Conservation (phyloP, 306 rosid genomes). For the Citrullus colocynthis region DNA sequence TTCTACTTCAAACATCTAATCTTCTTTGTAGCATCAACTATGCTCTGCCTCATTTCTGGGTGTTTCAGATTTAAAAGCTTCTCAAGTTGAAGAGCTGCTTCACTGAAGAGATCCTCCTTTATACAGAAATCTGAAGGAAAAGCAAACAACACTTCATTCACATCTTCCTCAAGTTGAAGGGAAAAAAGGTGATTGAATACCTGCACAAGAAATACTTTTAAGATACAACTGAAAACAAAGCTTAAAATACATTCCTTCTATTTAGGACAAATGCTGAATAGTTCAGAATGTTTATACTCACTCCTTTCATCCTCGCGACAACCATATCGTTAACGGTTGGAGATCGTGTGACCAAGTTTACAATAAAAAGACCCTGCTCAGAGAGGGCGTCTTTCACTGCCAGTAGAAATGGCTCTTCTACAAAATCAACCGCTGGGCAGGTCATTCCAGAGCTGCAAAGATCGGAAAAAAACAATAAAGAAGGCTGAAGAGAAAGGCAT, state of each 20-base stretch:
- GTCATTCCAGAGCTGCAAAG: constrained; percentile 68
- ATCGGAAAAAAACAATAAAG: not conserved
- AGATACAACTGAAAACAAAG: not conserved
- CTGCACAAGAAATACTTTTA: constrained; percentile 18
- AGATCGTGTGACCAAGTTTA: constrained; percentile 83
- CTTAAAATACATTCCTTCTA: not conserved
- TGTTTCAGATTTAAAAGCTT: constrained; percentile 54
- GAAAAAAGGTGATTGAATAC: constrained; percentile 61
- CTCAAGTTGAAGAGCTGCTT: constrained; percentile 52
- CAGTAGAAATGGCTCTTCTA: constrained; percentile 64
- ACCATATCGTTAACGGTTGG: constrained; percentile 50
- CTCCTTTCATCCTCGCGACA: constrained; percentile 66
- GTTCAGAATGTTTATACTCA: constrained; percentile 21
- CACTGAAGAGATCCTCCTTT: constrained; percentile 34
- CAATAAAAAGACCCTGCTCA: constrained; percentile 60
- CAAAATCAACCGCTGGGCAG: constrained; percentile 75
- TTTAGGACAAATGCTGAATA: not conserved
- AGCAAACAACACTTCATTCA: constrained; percentile 78
- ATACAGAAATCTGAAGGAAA: constrained; percentile 43
- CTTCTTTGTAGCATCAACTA: constrained; percentile 41
- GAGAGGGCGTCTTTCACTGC: constrained; percentile 51
- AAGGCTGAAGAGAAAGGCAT: not conserved
- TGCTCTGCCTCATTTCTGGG: constrained; percentile 55
- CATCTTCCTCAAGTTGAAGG: constrained; percentile 83
- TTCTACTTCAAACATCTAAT: constrained; percentile 49